These are phyloP conservation scores for Actinomortierella ambigua DNA, from an alignment of 371 early-diverging fungal species.

Conservation along the genomic window DNA sequence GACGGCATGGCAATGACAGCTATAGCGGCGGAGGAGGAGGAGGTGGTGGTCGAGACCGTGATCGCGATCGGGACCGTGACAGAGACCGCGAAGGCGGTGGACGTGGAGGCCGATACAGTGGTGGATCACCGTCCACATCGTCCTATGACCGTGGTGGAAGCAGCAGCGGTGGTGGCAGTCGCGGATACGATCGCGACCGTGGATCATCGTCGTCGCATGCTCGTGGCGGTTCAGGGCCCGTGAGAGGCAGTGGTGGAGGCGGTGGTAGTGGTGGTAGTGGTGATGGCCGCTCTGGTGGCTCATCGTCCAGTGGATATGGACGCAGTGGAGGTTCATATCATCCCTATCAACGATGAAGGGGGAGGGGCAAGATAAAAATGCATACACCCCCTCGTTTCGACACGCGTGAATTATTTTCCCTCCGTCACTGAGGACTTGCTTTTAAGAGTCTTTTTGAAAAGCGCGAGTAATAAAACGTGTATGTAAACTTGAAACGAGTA, in stretches of 20 bases:
- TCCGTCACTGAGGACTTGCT: too few relatives aligned
- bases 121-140: too few relatives aligned
- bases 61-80: too few relatives aligned
- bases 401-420: too few relatives aligned
- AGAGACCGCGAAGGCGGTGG: too few relatives aligned
- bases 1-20: conserved; percentile 14
- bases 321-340: conserved; percentile 39
- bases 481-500: too few relatives aligned
- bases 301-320: conserved; percentile 28
- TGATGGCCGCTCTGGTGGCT: conserved; percentile 8
- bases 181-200: conserved; percentile 12
- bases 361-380: neutral
- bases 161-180: conserved; percentile 9
- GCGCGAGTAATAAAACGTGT: too few relatives aligned
- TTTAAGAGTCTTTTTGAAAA: too few relatives aligned
- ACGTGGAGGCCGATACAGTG: too few relatives aligned
- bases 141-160: neutral
- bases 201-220: conserved; percentile 1
- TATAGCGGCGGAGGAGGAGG: conserved; percentile 11
- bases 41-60: too few relatives aligned
- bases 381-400: too few relatives aligned
- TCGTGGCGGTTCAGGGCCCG: neutral
- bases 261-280: conserved; percentile 21
- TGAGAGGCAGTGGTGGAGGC: conserved; percentile 13
- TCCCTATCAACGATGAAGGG: conserved; percentile 35